A percentile compares a stretch with the other conserved stretches of the same genome.
phyloP scores from a whole-genome alignment of 306 rosid species.

The Psophocarpus tetragonolobus region DNA sequence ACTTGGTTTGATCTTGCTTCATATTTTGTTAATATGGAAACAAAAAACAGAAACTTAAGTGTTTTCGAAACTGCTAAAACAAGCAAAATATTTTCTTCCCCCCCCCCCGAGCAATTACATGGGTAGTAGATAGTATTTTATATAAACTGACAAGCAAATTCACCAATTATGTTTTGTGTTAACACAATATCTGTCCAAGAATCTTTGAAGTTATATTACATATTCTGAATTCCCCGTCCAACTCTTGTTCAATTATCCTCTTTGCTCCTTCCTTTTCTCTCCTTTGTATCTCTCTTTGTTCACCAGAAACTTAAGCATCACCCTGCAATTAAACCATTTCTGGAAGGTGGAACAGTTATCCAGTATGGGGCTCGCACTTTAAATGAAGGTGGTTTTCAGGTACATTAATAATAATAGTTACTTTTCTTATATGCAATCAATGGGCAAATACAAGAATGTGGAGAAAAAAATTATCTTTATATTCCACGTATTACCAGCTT shows the following conservation, averaged over 20 bases:
- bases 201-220: slow-evolving; percentile 5
- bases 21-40: slow-evolving; percentile 7
- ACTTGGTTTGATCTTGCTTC: slow-evolving; percentile 13
- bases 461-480: slow-evolving; percentile 17
- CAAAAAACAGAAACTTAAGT: neutral
- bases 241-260: neutral
- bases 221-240: slow-evolving; percentile 26
- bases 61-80: neutral
- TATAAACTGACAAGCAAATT: slow-evolving; percentile 16
- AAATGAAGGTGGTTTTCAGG: slow-evolving; percentile 99
- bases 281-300: slow-evolving; percentile 14
- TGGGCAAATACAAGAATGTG: slow-evolving; percentile 4
- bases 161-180: slow-evolving; percentile 2
- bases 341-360: slow-evolving; percentile 87
- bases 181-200: slow-evolving; percentile 14
- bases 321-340: slow-evolving; percentile 73
- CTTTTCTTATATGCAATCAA: slow-evolving; percentile 15
- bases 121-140: neutral
- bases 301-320: slow-evolving; percentile 86
- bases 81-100: neutral
- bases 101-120: neutral
- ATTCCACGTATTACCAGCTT: slow-evolving; percentile 18
- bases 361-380: slow-evolving; percentile 96
- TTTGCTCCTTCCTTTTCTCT: slow-evolving; percentile 27
- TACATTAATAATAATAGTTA: slow-evolving; percentile 30